Percentiles rank a stretch among this genome's conserved stretches.
phyloP scores from a whole-genome alignment of 2,329 filamentous ascomycete genomes.

The Periglandula ipomoeae region DNA sequence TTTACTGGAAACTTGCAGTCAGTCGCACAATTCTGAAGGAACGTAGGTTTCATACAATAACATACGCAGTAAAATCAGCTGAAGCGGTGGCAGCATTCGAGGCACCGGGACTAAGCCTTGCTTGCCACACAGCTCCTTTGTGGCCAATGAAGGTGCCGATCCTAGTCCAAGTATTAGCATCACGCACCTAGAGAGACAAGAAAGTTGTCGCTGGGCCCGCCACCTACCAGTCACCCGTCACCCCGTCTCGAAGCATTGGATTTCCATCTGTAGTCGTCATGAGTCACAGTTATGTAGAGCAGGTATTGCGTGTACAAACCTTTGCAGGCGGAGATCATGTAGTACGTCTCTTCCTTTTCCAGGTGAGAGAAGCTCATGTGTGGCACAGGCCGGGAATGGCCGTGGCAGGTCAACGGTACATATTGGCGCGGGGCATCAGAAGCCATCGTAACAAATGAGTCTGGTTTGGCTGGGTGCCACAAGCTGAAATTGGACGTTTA shows the following conservation, averaged over 20 bases:
- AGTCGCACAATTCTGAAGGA: not conserved
- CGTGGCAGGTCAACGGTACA: constrained; percentile 87
- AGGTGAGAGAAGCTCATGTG: constrained; percentile 84
- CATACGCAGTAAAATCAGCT: constrained; percentile 92
- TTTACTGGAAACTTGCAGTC: constrained; percentile 49
- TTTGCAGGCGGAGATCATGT: constrained; percentile 90
- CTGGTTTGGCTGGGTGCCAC: not conserved
- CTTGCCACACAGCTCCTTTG: constrained; percentile 97
- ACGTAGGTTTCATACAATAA: constrained; percentile 22
- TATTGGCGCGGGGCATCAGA: constrained; percentile 44
- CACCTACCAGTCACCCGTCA: constrained; percentile 81
- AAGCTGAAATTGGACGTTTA: too few species aligned
- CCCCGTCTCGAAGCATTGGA: constrained; percentile 92
- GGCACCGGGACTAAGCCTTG: constrained; percentile 79
- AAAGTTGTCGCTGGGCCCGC: not conserved
- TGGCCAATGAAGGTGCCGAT: constrained; percentile 97
- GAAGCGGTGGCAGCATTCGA: constrained; percentile 85
- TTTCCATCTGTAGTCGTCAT: constrained; percentile 64
- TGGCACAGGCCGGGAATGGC: constrained; percentile 84
- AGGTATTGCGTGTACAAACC: constrained; percentile 36
- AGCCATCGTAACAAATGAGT: constrained; percentile 19
- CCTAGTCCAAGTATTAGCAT: constrained; percentile 42
- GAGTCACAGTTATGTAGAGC: not conserved
- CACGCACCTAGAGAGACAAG: not conserved
- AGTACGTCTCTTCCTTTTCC: constrained; percentile 76